Percentiles rank a stretch among this genome's conserved stretches.
Evolutionary conservation across 495 filamentous ascomycete species (phyloP).

Genomic region (Xylaria longipes): DNA sequence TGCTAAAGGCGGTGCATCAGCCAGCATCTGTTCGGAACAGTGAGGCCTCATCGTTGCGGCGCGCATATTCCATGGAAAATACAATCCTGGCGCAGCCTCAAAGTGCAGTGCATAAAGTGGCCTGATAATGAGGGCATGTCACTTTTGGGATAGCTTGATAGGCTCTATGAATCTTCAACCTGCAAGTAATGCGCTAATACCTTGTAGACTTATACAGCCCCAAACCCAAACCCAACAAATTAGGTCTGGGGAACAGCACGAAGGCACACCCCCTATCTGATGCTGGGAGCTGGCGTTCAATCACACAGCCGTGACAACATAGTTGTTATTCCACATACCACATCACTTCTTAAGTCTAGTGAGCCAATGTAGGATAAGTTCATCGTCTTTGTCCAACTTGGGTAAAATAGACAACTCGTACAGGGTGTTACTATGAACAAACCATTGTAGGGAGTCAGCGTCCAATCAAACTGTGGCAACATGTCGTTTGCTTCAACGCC

Average conservation of each 20-base stretch:
- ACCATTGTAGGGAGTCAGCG: neutral
- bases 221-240: neutral
- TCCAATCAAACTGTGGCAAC: neutral
- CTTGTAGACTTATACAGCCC: neutral
- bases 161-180: neutral
- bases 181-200: neutral
- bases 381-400: neutral
- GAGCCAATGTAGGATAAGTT: neutral
- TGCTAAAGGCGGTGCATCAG: conserved; percentile 6
- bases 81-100: neutral
- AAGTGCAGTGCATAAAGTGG: neutral
- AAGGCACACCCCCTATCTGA: neutral
- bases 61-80: neutral
- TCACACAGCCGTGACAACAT: neutral
- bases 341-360: neutral
- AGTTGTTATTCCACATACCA: neutral
- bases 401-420: neutral
- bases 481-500: conserved; percentile 12
- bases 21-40: neutral
- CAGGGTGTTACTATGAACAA: too few species aligned
- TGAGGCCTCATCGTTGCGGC: neutral
- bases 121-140: neutral
- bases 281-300: neutral
- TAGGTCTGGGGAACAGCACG: neutral
- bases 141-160: neutral